A percentile compares a stretch with the other conserved stretches of the same genome.
phyloP scores from a whole-genome alignment of 768 basidiomycete genomes.

The Pleurotus salmoneostramineus region DNA sequence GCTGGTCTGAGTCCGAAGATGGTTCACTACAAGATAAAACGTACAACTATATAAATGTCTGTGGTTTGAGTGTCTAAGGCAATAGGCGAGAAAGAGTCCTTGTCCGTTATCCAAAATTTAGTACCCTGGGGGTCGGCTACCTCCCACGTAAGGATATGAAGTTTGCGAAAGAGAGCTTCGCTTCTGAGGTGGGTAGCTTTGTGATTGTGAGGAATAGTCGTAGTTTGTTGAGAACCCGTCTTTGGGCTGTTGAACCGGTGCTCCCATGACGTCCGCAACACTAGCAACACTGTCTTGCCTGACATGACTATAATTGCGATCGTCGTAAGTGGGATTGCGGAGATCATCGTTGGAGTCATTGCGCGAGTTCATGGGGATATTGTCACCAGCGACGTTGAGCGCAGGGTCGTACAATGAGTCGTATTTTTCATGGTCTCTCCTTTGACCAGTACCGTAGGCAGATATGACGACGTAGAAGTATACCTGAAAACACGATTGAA shows the following conservation, averaged over 20 bases:
- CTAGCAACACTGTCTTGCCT: conserved; percentile 52
- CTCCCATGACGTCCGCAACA: conserved; percentile 50
- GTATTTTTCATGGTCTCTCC: conserved; percentile 78
- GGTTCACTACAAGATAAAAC: background rate
- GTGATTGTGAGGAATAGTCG: conserved; percentile 13
- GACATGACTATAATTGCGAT: conserved; percentile 40
- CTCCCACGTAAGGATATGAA: conserved; percentile 32
- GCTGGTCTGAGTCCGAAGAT: background rate
- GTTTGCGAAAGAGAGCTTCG: conserved; percentile 14
- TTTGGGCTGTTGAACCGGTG: conserved; percentile 43
- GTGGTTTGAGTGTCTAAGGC: background rate
- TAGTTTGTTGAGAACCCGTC: conserved; percentile 31
- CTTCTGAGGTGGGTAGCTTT: conserved; percentile 5
- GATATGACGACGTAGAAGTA: conserved; percentile 40
- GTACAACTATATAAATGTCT: background rate
- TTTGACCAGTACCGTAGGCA: conserved; percentile 71
- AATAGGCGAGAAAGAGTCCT: too few relatives aligned
- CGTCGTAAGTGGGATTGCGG: conserved; percentile 16
- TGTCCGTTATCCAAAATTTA: too few relatives aligned
- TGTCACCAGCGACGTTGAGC: conserved; percentile 48
- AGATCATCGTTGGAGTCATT: conserved; percentile 46
- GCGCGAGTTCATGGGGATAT: conserved; percentile 59
- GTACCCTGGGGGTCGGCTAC: background rate
- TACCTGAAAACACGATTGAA: conserved; percentile 30
- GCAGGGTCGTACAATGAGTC: conserved; percentile 64